Evolutionary conservation across 305 asterid genomes (phyloP), one percentile per base, ranked within the genome.

Genomic region (Fraxinus sp.): DNA sequence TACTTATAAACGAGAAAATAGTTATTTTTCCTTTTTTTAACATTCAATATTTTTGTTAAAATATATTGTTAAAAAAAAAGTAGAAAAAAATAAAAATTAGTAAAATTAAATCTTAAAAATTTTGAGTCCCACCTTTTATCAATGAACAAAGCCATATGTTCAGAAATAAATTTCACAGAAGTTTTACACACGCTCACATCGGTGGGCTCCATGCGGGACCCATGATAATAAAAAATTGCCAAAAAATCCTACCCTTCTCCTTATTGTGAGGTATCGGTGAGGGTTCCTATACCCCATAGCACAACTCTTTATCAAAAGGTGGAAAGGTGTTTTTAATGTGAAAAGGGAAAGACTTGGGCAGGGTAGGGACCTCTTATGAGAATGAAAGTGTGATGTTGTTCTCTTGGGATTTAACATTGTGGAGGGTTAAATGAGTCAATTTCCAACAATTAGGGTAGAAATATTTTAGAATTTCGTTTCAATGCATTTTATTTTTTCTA

Each of bases 101-200:
- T 22, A 59, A 73, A 0, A 72, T 78, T 3, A 76, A 57, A 76
- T 79, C 79, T 72, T 74, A 24, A 79, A 79, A 77, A 72, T 68
- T 14, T 14, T 26, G 77, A 55, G 81, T 81, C 81, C 91, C 85
- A 84, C 88, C 77, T 80, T 80, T 76, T 32, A 66, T 49, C 83
- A 75, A 88, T 39, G 46, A 37, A 36, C 41, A 36, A 36, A 36
- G 41, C 41, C 41, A 36, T 36, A 36, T 36, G 41, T 36, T 5
- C 41, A 36, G 0, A 36, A 37, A 37, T 37, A 37, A 37, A 7
- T 37, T 37, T 37, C 43, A 7, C 43, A 37, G 2, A 37, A 37
- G 2, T 1, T 37, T 37, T 37, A 37, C 10, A 37, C 41, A 36
- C 43, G 1, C 11, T 35, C 7, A 36, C 41, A 36, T 36, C 41